A percentile compares a stretch with the other conserved stretches of the same genome.
phyloP scores from a whole-genome alignment of 2,329 filamentous ascomycete genomes.

The Colletotrichum musae region DNA sequence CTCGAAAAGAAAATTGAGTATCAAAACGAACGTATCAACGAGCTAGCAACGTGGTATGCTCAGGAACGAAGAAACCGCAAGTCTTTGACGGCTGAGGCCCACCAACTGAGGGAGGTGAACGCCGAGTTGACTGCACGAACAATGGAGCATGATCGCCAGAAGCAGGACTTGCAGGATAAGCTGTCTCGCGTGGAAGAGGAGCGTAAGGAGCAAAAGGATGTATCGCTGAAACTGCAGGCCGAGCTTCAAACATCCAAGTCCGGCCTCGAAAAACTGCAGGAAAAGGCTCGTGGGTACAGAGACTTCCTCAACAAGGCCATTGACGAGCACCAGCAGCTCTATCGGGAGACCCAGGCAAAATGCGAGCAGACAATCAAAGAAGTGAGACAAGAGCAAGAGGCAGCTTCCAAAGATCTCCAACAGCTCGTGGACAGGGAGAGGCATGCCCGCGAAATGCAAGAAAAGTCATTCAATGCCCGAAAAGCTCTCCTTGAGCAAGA shows the following conservation, averaged over 20 bases:
- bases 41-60: background rate
- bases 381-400: constrained; percentile 50
- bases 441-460: constrained; percentile 30
- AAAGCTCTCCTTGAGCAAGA: background rate
- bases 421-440: constrained; percentile 34
- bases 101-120: background rate
- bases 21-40: background rate
- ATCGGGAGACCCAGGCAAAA: constrained; percentile 49
- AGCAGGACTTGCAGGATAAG: constrained; percentile 45
- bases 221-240: constrained; percentile 46
- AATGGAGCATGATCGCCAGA: background rate
- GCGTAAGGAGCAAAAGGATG: constrained; percentile 42
- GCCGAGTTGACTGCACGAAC: background rate
- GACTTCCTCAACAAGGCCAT: constrained; percentile 61
- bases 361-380: constrained; percentile 53
- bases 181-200: constrained; percentile 48
- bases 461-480: background rate
- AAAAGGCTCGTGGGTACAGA: constrained; percentile 54
- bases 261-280: constrained; percentile 49
- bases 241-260: constrained; percentile 49
- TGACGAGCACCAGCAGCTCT: constrained; percentile 62
- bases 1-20: background rate
- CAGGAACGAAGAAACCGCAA: background rate
- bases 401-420: constrained; percentile 44
- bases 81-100: background rate